Base-by-base conservation (phyloP, 108 stramenopile genomes). In the Licmophora abbreviata region DNA sequence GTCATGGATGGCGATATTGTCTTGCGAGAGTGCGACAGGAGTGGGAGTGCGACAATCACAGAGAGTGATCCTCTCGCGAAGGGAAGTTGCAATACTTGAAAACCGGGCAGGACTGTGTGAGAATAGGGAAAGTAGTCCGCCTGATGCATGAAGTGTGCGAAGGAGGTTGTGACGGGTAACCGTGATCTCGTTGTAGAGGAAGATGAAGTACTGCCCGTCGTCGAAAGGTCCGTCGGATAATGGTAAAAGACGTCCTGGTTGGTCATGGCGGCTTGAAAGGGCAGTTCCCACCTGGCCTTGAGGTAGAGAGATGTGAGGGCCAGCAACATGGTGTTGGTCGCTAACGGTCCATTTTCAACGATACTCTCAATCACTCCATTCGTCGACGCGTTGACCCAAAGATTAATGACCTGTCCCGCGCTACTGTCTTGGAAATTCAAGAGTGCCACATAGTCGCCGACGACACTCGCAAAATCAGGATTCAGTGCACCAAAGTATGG, bases 321-420 rank as follows among this genome's bases (percentile, higher is more conserved):
- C 30, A 61, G 36, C 4, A 66, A 59, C 15, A 40, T 45, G 47
- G 26, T 30, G 32, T 4, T 18, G 40, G 0, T 48, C 27, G 5
- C 43, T 45, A 28, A 37, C 55, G 8, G 52, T n/a, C n/a, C n/a
- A 15, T 40, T 33, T 21, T 59, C 61, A 12, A 68, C 57, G 23
- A 68, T 58, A 0, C 35, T 43, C 1, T 68, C 58, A 29, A 68
- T 63, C 18, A 68, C 26, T 7, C 67, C 67, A 51, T 68, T 68
- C 0, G 67, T 68, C 1, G 44, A 15, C 29, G 63, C 58, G 15
- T 63, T 42, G 5, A 63, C 67, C 67, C 67, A 68, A 20, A 23
- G 27, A 44, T 68, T 68, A 26, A 68, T 48, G 25, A 58, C 34
- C 4, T 14, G 20, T 11, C 41, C 30, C 2, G 67, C 25, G 6